Base-by-base conservation (phyloP, 306 rosid genomes). In the Cucurbita argyrosperma region DNA sequence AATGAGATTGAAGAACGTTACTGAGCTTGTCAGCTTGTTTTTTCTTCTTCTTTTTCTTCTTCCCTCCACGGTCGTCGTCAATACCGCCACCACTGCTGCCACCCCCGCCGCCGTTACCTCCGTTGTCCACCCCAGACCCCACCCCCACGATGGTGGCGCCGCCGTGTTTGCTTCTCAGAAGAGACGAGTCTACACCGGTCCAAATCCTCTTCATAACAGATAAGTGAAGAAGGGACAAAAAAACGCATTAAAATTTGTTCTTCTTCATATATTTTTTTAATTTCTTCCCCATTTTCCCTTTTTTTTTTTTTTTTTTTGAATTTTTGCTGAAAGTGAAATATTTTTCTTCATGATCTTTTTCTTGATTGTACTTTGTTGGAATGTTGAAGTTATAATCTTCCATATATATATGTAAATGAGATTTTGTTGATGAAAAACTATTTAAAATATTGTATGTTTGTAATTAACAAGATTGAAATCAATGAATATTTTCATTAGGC, bases 191-290 rank as follows among this genome's bases (percentile, higher is more conserved):
- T 86, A 86, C 85, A 91, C 97, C 30, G 97, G 97, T 68, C 97
- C 97, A 47, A 91, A 91, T 74, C 97, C 97, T 86, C 87, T 91
- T 57, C 97, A 91, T 69, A 91, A 91, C 87, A 89, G 96, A 89
- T 89, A 84, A 43, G 6, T 8, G 9, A 64, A 40, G 51, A 40
- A 51, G 49, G 5, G 2, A 65, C 23, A 9, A 23, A 46, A 19
- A n/a, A 18, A 43, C 1, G 4, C 52, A 38, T 46, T 3, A 67
- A 64, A 38, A 18, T 42, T 45, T 67, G 54, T 43, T 66, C 72
- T 12, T 35, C 39, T 67, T 67, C 40, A 19, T 67, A 45, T 43
- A 45, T 21, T 45, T 42, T 40, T 13, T 40, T 65, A 23, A 26
- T 58, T 12, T 58, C 2, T 13, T 12, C 38, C 3, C 12, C 18